Conservation (phyloP, 176 grass and related monocot species). For the Saccharum spontaneum region DNA sequence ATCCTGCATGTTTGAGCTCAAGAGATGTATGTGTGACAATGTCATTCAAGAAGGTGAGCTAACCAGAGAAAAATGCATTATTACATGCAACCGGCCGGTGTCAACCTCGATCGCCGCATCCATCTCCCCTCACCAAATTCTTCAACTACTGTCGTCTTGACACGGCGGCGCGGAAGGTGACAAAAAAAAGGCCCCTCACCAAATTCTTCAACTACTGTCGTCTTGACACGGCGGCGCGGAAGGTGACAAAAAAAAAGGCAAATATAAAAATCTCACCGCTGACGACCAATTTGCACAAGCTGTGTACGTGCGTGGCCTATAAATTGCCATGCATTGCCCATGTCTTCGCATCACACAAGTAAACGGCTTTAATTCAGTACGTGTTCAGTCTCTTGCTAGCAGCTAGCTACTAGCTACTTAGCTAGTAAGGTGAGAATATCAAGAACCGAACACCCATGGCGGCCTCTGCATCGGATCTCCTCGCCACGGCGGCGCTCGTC, state of each 20-base stretch:
- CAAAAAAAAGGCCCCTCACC: neutral
- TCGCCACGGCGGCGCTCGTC: slow-evolving; percentile 7
- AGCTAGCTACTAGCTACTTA: neutral
- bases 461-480: neutral
- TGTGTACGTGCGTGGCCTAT: neutral
- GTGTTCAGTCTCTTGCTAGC: neutral
- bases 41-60: slow-evolving; percentile 11
- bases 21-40: neutral
- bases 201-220: neutral
- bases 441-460: neutral
- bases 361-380: neutral
- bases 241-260: neutral
- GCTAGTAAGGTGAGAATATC: neutral
- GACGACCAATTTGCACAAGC: neutral
- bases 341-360: slow-evolving; percentile 12
- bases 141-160: neutral
- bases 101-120: slow-evolving; percentile 8
- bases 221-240: neutral
- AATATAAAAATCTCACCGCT: neutral
- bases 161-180: neutral
- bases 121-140: neutral
- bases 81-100: neutral
- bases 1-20: neutral
- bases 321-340: neutral
- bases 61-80: neutral